phyloP scores from a whole-genome alignment of 1,284 basidiomycete genomes.

The Ustilago lituana region DNA sequence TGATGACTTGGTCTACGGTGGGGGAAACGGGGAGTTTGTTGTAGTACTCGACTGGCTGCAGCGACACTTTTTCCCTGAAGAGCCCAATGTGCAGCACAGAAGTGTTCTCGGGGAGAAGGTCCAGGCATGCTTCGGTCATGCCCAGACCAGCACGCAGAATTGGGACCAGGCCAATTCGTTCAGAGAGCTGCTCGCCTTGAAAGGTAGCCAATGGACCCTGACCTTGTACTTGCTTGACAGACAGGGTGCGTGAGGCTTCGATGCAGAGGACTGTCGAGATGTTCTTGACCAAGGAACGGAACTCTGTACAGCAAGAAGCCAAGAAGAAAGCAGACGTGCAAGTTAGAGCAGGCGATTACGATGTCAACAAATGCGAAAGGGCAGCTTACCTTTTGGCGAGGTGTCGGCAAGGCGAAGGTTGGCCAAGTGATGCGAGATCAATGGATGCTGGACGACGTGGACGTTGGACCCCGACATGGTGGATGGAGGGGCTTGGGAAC shows the following conservation, averaged over 20 bases:
- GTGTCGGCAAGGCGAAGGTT: conserved; percentile 56
- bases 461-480: conserved; percentile 42
- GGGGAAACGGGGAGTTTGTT: conserved; percentile 75
- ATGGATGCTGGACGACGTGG: conserved; percentile 53
- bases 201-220: conserved; percentile 54
- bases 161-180: conserved; percentile 84
- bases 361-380: too few species aligned
- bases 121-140: conserved; percentile 86
- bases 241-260: conserved; percentile 47
- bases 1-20: conserved; percentile 81
- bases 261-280: conserved; percentile 54
- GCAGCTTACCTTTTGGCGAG: conserved; percentile 52
- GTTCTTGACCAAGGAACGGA: conserved; percentile 46
- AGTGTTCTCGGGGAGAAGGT: conserved; percentile 80
- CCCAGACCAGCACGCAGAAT: conserved; percentile 91
- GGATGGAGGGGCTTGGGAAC: background rate
- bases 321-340: background rate
- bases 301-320: too few species aligned
- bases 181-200: conserved; percentile 53
- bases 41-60: conserved; percentile 83
- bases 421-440: conserved; percentile 55
- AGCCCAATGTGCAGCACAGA: conserved; percentile 89
- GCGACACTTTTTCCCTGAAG: conserved; percentile 85
- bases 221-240: conserved; percentile 47
- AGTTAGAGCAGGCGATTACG: too few species aligned